Conservation (phyloP, 139 green algal genomes). For the Volvox africanus region DNA sequence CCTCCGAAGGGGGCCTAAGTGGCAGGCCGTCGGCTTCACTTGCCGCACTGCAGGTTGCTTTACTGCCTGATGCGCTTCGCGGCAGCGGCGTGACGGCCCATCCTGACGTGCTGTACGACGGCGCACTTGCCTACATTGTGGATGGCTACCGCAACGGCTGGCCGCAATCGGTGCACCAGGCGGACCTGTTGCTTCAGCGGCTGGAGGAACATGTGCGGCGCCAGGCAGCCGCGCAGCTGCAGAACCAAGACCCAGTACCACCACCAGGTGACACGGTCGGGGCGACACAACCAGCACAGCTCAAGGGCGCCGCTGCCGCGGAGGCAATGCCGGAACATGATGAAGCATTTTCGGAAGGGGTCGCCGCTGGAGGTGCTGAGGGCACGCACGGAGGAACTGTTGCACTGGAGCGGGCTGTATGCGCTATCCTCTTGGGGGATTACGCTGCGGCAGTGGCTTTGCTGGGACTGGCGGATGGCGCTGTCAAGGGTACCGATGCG, state of each 20-base stretch:
- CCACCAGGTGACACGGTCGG: background rate
- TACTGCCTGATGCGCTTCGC: slow-evolving; percentile 26
- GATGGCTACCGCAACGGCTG: slow-evolving; percentile 43
- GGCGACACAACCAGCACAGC: no score
- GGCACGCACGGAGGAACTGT: background rate
- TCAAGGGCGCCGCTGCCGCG: background rate
- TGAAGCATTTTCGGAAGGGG: background rate
- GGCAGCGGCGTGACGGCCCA: slow-evolving; percentile 12
- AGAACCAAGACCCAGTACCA: slow-evolving; percentile 18
- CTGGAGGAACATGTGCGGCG: slow-evolving; percentile 5
- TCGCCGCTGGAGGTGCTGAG: background rate
- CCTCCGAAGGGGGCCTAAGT: no score
- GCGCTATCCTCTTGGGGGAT: slow-evolving; percentile 54
- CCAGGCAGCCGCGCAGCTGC: background rate
- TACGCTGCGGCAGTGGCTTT: background rate
- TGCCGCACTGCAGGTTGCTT: background rate
- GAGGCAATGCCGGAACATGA: background rate
- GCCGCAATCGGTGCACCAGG: slow-evolving; percentile 6
- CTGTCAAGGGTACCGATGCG: background rate
- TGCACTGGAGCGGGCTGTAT: slow-evolving; percentile 44
- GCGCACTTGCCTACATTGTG: slow-evolving; percentile 50
- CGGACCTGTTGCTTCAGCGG: background rate
- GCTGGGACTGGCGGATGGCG: slow-evolving; percentile 36
- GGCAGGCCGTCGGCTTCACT: no score
- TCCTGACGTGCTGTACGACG: slow-evolving; percentile 44